Evolutionary conservation across 306 rosid genomes (phyloP), one percentile per base, ranked within the genome.

Genomic region (Cucumis melo): DNA sequence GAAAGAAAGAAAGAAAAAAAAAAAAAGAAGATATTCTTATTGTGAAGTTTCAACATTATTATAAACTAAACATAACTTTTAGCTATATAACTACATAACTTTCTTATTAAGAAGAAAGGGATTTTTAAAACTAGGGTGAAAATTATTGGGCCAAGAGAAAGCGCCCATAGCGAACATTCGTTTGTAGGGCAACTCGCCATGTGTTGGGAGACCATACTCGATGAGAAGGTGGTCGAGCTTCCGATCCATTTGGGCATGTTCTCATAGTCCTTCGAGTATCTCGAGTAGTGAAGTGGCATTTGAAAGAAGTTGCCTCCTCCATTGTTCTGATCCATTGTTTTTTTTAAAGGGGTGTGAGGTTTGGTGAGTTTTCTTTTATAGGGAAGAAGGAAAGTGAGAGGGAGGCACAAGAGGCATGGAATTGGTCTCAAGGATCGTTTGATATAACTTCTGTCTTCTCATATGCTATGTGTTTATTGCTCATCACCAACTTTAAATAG

Each of bases 191-290:
- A 93, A 85, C 83, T 91, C 87, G 44, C 93, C n/a, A n/a, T n/a
- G n/a, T n/a, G n/a, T n/a, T n/a, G n/a, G n/a, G n/a, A n/a, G n/a
- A n/a, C n/a, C 97, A 3, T 93, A 91, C 70, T 91, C 89, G n/a
- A 84, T 59, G 23, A 93, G 93, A 24, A 93, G 89, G 6, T 78
- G 23, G 73, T 93, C 84, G 5, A 93, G 85, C 86, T 86, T n/a
- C n/a, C n/a, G n/a, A n/a, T 89, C 97, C 97, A 87, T 80, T 91
- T 92, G 0, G 96, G 92, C 97, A 93, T 91, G 76, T 85, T 77
- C 74, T 82, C 75, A 59, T 93, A 93, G 74, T 91, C 98, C 79
- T 87, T 77, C n/a, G 82, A 83, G 82, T 89, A 91, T 85, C 87
- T 89, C 36, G 91, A 96, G 48, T 91, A 89, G 85, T 89, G 96